Conservation (phyloP, 371 early-diverging fungal species). For the Capillidium rhysosporum region DNA sequence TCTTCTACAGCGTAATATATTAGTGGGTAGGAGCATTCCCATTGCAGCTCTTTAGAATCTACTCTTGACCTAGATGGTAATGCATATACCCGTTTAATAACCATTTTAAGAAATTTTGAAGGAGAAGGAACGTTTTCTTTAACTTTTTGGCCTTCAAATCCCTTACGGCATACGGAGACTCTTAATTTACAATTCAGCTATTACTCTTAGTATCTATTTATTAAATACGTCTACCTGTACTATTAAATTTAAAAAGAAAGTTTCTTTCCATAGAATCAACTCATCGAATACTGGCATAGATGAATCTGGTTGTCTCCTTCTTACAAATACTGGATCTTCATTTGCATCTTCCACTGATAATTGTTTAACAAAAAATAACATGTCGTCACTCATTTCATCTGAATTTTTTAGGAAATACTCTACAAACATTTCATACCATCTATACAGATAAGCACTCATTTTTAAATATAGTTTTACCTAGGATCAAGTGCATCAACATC, state of each 20-base stretch:
- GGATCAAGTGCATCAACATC: constrained; percentile 15
- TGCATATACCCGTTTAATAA: constrained; percentile 56
- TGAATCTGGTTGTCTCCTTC: constrained; percentile 26
- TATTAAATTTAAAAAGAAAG: constrained; percentile 63
- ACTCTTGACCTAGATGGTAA: constrained; percentile 60
- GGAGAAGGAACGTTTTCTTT: constrained; percentile 13
- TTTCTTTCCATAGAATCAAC: constrained; percentile 62
- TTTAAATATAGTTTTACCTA: constrained; percentile 7
- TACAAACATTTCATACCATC: constrained; percentile 38
- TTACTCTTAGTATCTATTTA: background rate
- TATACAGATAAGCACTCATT: background rate
- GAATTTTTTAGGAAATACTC: constrained; percentile 39
- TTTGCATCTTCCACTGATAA: constrained; percentile 13
- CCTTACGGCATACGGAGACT: constrained; percentile 40
- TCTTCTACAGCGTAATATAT: constrained; percentile 70
- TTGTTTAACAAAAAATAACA: constrained; percentile 50
- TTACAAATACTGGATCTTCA: constrained; percentile 45
- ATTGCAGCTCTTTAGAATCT: constrained; percentile 49
- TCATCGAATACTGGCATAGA: constrained; percentile 31
- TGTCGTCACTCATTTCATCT: constrained; percentile 41
- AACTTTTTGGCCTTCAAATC: background rate
- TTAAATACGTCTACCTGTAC: constrained; percentile 27
- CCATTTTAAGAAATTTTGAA: constrained; percentile 29
- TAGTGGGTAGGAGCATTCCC: constrained; percentile 59
- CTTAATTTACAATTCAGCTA: constrained; percentile 57